Conservation (phyloP, 176 grass and related monocot genomes). For the Oryza glumipatula region DNA sequence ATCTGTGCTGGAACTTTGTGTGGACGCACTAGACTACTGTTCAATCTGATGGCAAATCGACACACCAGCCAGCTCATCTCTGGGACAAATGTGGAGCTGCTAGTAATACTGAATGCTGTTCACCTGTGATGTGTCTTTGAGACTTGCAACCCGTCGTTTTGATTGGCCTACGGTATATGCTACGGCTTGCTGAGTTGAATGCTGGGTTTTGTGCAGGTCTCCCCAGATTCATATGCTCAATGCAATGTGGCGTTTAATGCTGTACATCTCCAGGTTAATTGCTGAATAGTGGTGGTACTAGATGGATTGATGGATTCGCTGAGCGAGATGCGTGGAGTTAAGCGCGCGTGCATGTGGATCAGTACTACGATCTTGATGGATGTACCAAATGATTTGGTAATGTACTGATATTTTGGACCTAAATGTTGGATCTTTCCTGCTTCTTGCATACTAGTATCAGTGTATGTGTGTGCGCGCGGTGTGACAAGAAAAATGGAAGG, state of each 20-base stretch:
- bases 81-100: not conserved
- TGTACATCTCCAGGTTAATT: constrained; percentile 10
- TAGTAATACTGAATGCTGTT: not conserved
- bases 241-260: not conserved
- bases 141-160: not conserved
- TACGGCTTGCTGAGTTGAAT: constrained; percentile 10
- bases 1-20: not conserved
- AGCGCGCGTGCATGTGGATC: not conserved
- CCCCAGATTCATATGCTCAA: constrained; percentile 35
- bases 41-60: not conserved
- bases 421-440: constrained; percentile 26
- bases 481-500: not conserved
- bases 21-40: not conserved
- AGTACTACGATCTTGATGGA: too few relatives aligned
- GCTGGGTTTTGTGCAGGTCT: constrained; percentile 24
- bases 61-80: not conserved
- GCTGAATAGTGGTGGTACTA: not conserved
- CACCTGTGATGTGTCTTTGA: not conserved
- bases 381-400: not conserved
- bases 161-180: not conserved
- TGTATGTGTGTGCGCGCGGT: not conserved
- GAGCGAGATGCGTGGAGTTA: not conserved
- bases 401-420: constrained; percentile 2
- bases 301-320: not conserved
- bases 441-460: not conserved